Evolutionary conservation across 768 basidiomycete genomes (phyloP).

Genomic region (Calocera cornea): DNA sequence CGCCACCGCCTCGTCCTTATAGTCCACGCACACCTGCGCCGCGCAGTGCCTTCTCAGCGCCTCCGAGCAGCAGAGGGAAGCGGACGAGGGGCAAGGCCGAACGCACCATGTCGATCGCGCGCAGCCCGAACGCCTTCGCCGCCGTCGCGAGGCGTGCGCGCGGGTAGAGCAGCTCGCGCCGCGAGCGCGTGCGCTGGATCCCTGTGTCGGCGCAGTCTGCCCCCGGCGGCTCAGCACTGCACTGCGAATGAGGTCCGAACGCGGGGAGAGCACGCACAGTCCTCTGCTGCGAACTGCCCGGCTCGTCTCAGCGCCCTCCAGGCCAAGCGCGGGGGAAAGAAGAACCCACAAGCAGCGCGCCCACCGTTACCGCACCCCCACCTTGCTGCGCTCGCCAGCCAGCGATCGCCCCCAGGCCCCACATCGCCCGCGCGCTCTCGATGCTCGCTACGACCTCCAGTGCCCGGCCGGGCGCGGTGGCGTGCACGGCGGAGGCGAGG

Average conservation of each 20-base stretch:
- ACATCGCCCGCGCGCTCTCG: slow-evolving; percentile 64
- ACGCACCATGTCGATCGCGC: slow-evolving; percentile 80
- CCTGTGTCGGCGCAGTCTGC: slow-evolving; percentile 85
- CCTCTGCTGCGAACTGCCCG: slow-evolving; percentile 91
- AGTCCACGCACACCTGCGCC: slow-evolving; percentile 70
- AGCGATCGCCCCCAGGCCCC: slow-evolving; percentile 57
- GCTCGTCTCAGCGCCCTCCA: neutral
- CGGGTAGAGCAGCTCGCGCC: slow-evolving; percentile 67
- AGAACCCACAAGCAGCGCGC: slow-evolving; percentile 49
- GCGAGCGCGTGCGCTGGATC: slow-evolving; percentile 59
- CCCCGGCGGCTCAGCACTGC: neutral
- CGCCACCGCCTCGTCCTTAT: slow-evolving; percentile 55
- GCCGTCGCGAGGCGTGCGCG: slow-evolving; percentile 69
- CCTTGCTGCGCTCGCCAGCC: slow-evolving; percentile 44
- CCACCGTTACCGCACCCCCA: slow-evolving; percentile 34
- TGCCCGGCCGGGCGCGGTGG: slow-evolving; percentile 19
- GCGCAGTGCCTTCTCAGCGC: neutral
- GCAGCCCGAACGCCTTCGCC: slow-evolving; percentile 70
- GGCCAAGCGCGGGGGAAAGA: neutral
- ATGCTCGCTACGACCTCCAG: slow-evolving; percentile 64
- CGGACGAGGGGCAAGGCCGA: neutral
- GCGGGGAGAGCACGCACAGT: slow-evolving; percentile 44
- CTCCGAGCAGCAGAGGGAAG: neutral
- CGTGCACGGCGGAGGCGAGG: slow-evolving; percentile 39
- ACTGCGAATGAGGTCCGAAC: neutral